These are phyloP conservation scores for Gnomoniopsis sp. DNA, from an alignment of 2,329 filamentous ascomycete genomes.

Conservation along the genomic window DNA sequence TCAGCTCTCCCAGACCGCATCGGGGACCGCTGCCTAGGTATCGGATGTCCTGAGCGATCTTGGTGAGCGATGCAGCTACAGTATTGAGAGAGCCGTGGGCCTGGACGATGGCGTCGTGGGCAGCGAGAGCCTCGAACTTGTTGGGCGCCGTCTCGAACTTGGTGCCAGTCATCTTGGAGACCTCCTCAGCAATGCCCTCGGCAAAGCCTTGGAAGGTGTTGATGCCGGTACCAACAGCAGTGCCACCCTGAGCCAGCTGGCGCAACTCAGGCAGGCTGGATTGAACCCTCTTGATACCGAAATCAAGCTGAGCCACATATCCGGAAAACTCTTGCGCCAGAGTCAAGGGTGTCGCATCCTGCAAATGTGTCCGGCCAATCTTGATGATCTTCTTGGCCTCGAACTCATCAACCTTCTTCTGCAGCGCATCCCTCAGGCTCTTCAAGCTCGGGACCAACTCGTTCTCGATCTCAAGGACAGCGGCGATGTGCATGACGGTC, in stretches of 20 bases:
- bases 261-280: constrained; percentile 37
- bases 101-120: constrained; percentile 94
- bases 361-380: constrained; percentile 95
- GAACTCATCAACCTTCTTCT: constrained; percentile 86
- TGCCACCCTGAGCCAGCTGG: constrained; percentile 36
- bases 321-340: constrained; percentile 97
- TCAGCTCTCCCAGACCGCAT: constrained; percentile 90
- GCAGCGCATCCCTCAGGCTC: constrained; percentile 77
- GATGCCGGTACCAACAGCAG: constrained; percentile 93
- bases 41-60: constrained; percentile 97
- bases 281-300: constrained; percentile 78
- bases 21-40: constrained; percentile 95
- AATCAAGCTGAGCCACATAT: constrained; percentile 92
- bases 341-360: constrained; percentile 94
- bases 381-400: constrained; percentile 89
- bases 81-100: constrained; percentile 93
- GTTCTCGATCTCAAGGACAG: constrained; percentile 87
- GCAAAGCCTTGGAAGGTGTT: constrained; percentile 98
- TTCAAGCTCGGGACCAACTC: constrained; percentile 78
- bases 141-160: constrained; percentile 96
- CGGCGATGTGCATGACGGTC: constrained; percentile 99
- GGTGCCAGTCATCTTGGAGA: constrained; percentile 87
- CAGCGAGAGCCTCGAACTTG: constrained; percentile 96
- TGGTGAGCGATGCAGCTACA: constrained; percentile 85
- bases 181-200: constrained; percentile 86